Evolutionary conservation across 2,329 filamentous ascomycete genomes (phyloP).

Genomic region (Diaporthe australafricana): DNA sequence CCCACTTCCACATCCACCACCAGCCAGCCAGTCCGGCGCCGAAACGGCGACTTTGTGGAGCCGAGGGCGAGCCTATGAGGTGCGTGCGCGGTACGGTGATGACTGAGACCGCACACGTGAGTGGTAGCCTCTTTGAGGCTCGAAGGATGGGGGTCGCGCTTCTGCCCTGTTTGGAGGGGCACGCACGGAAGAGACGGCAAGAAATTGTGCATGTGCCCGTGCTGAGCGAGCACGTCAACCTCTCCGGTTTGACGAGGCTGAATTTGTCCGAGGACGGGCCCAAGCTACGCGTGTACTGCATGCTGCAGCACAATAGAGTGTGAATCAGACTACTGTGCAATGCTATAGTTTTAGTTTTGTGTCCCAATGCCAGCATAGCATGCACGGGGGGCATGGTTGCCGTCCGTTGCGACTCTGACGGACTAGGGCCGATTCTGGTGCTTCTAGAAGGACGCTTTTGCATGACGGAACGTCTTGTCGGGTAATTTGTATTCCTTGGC

Average conservation of each 20-base stretch:
- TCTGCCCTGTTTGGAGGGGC: neutral
- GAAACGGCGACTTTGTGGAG: conserved; percentile 20
- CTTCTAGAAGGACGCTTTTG: conserved; percentile 32
- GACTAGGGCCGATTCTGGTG: conserved; percentile 3
- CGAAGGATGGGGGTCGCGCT: too few relatives aligned
- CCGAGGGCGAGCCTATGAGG: neutral
- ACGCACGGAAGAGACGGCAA: conserved; percentile 18
- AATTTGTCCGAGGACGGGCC: neutral
- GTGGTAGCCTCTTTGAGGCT: conserved; percentile 22
- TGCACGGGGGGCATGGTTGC: too few relatives aligned
- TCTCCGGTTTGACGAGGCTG: conserved; percentile 27
- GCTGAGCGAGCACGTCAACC: neutral
- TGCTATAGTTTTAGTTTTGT: neutral
- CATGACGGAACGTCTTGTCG: conserved; percentile 10
- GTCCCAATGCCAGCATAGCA: neutral
- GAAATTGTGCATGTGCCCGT: neutral
- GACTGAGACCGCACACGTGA: neutral
- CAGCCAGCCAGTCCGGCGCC: neutral
- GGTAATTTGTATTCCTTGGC: conserved; percentile 3
- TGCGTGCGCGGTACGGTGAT: neutral
- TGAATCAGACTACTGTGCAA: neutral
- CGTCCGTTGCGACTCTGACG: conserved; percentile 2
- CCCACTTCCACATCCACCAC: neutral
- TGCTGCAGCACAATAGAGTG: neutral
- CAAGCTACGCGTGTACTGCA: neutral